Base-by-base conservation (phyloP, 495 filamentous ascomycete genomes). In the Saxophila tyrrhenica region DNA sequence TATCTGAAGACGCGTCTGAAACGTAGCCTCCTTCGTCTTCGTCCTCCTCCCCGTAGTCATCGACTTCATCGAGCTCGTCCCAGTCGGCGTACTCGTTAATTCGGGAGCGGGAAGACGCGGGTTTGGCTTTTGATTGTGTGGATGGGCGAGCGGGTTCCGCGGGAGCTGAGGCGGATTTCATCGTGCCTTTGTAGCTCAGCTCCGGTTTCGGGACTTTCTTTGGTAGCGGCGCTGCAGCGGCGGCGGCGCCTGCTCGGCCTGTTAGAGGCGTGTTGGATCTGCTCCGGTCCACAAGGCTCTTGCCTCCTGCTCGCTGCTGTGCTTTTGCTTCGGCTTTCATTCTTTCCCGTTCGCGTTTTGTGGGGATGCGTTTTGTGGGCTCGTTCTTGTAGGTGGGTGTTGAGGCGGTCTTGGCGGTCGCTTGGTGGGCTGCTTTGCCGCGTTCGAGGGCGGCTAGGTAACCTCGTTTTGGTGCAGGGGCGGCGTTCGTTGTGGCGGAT, bases 171-270 rank as follows among this genome's bases (percentile, higher is more conserved):
- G 45, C 66, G 55, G 47, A 71, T 61, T 55, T 66, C 65, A 73
- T 73, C 2, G 81, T 85, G 39, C 82, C 82, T 63, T 75, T 80
- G 64, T 84, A 85, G 17, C 65, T 60, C 9, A 70, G 62, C 24
- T 72, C 29, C 66, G 62, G 69, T 2, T 49, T 52, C 25, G 54
- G 56, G 16, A 46, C 43, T 46, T 64, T 61, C 25, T 48, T 5
- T n/a, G 7, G 17, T 51, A 52, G 1, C 20, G 44, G 5, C 29
- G 29, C 29, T 35, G 29, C 29, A 7, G 29, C 29, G 5, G 29
- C 29, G 7, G 29, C 7, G 29, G 5, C 29, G 29, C 5, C 20
- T 20, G 17, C 53, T 58, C 64, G 48, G 15, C 38, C 23, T 15
- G 39, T 32, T 10, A 17, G 42, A 3, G 58, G 58, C 21, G 58